phyloP scores from a whole-genome alignment of 495 filamentous ascomycete genomes.

The Zalerion maritima region DNA sequence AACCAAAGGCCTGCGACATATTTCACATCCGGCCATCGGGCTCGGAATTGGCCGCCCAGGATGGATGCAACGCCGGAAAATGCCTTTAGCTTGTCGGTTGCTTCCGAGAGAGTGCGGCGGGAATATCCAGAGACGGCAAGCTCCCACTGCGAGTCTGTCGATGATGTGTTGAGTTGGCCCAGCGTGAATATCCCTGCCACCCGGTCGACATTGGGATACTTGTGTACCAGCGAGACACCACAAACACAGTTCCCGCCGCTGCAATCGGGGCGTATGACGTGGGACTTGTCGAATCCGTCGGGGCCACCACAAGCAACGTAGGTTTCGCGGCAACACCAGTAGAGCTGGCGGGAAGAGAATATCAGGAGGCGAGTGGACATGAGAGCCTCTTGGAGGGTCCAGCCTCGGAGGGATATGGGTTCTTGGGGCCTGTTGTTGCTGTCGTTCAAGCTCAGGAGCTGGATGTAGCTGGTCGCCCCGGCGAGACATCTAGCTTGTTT shows the following conservation, averaged over 20 bases:
- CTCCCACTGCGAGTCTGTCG: no score
- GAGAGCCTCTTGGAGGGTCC: constrained; percentile 14
- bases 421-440: constrained; percentile 3
- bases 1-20: constrained; percentile 10
- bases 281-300: constrained; percentile 3
- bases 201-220: constrained; percentile 7
- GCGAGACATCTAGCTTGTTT: constrained; percentile 2
- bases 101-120: no score
- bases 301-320: constrained; percentile 8
- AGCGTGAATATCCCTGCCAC: constrained; percentile 3
- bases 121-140: no score
- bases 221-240: constrained; percentile 7
- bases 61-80: constrained; percentile 10
- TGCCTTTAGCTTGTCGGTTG: constrained; percentile 11
- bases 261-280: constrained; percentile 5
- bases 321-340: constrained; percentile 8
- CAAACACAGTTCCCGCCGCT: constrained; percentile 5
- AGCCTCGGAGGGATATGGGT: constrained; percentile 10
- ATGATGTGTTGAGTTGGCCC: no score
- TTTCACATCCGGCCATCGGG: constrained; percentile 5
- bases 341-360: constrained; percentile 8
- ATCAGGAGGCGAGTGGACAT: constrained; percentile 12
- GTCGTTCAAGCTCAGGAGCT: constrained; percentile 3
- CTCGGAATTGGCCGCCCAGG: constrained; percentile 5
- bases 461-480: constrained; percentile 4